These are phyloP conservation scores for Leucaena leucocephala DNA, from an alignment of 306 rosid species.

Conservation along the genomic window DNA sequence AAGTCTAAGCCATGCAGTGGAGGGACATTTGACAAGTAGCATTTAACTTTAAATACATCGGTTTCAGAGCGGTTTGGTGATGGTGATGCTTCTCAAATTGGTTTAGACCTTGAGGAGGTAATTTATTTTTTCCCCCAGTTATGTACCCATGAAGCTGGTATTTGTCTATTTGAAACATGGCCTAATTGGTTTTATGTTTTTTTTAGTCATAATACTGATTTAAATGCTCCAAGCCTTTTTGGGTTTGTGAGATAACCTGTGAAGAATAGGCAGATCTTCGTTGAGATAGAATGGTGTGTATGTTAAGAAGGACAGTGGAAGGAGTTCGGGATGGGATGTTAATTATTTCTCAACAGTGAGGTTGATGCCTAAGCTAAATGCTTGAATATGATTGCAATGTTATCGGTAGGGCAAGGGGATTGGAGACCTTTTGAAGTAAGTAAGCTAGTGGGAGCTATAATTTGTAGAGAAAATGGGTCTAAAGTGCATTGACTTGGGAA, in stretches of 20 bases:
- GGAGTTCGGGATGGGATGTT: not conserved
- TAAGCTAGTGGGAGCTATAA: not conserved
- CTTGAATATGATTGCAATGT: not conserved
- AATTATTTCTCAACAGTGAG: not conserved
- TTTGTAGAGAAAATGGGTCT: not conserved
- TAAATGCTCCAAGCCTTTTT: constrained; percentile 20
- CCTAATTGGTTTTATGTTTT: constrained; percentile 12
- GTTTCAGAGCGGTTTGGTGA: too few species aligned
- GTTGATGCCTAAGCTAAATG: not conserved
- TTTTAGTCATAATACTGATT: constrained; percentile 5
- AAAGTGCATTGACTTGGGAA: not conserved
- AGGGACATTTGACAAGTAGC: constrained; percentile 28
- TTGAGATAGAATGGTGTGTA: not conserved
- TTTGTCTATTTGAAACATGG: constrained; percentile 4
- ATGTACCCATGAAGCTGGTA: constrained; percentile 13
- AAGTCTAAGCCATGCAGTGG: constrained; percentile 14
- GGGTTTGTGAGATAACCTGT: constrained; percentile 19
- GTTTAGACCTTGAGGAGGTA: constrained; percentile 98
- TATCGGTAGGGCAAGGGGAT: not conserved
- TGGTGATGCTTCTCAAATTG: constrained; percentile 98
- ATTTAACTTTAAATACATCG: constrained; percentile 29
- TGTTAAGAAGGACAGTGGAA: not conserved
- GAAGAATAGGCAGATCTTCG: constrained; percentile 13
- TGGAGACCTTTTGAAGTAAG: not conserved
- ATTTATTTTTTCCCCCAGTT: constrained; percentile 27